Evolutionary conservation across 2,329 filamentous ascomycete species (phyloP).

Genomic region (Hymenoscyphus fructigenus): DNA sequence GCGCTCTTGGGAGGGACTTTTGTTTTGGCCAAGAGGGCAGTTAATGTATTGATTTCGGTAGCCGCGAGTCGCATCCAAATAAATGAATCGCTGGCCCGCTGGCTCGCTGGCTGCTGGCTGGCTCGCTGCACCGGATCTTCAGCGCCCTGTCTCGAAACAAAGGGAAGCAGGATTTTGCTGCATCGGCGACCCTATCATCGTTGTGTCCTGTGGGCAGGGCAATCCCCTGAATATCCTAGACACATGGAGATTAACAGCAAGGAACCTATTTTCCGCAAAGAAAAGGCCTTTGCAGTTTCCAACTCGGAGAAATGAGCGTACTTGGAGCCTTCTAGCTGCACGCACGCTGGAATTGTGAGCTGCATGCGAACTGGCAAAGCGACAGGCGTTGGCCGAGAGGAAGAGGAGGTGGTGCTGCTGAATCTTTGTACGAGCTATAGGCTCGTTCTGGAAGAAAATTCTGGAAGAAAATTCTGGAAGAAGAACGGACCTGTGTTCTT

Average conservation of each 20-base stretch:
- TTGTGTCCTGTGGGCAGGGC: not conserved
- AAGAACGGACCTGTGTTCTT: too few relatives aligned
- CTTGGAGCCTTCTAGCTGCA: too few relatives aligned
- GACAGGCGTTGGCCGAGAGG: not conserved
- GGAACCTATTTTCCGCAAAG: not conserved
- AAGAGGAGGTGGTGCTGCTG: not conserved
- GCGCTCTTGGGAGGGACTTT: too few relatives aligned
- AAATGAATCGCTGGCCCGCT: not conserved
- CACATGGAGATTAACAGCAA: not conserved
- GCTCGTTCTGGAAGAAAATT: not conserved
- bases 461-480: too few relatives aligned
- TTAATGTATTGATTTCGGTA: not conserved
- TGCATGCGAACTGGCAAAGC: not conserved
- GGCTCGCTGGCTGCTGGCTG: too few relatives aligned
- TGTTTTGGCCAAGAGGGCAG: too few relatives aligned
- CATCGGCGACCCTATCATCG: not conserved
- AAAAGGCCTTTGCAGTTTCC: too few relatives aligned
- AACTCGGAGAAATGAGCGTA: too few relatives aligned
- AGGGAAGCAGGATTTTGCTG: not conserved
- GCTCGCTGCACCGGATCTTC: not conserved
- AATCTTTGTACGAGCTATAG: not conserved
- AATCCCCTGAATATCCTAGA: not conserved
- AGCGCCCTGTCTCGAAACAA: not conserved
- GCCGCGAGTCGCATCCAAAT: slow-evolving; percentile 6
- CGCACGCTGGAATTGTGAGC: not conserved